Evolutionary conservation across 179 eudicot genomes (phyloP).

Genomic region (Beta lomatogona): DNA sequence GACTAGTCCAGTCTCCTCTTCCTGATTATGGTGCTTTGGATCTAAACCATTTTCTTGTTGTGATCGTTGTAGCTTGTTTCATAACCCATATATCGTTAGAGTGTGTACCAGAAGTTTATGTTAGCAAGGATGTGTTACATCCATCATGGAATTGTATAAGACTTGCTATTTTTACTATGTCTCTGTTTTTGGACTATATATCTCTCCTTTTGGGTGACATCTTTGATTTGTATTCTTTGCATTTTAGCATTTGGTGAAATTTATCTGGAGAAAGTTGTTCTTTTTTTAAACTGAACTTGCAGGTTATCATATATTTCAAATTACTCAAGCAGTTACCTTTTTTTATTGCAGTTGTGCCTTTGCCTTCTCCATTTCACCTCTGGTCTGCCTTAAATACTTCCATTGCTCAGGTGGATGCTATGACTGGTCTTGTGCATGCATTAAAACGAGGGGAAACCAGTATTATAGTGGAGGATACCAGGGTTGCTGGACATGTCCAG

Average conservation of each 20-base stretch:
- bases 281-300: neutral
- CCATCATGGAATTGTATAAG: slow-evolving; percentile 1
- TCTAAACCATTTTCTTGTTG: neutral
- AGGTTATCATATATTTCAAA: neutral
- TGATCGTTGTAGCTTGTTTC: neutral
- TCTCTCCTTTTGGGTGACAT: neutral
- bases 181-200: neutral
- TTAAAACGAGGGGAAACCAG: slow-evolving; percentile 64
- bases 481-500: slow-evolving; percentile 82
- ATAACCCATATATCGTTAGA: neutral
- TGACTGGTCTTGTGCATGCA: slow-evolving; percentile 57
- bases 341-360: slow-evolving; percentile 54
- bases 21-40: neutral
- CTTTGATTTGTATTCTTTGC: neutral
- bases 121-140: neutral
- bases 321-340: neutral
- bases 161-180: neutral
- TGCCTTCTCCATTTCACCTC: slow-evolving; percentile 81
- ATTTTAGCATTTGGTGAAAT: neutral
- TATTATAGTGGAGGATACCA: slow-evolving; percentile 76
- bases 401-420: slow-evolving; percentile 60
- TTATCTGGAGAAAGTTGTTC: neutral
- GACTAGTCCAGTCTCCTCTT: neutral
- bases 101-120: neutral
- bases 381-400: slow-evolving; percentile 79